Conservation (phyloP, 2,329 filamentous ascomycete species). For the Fusarium tricinctum region DNA sequence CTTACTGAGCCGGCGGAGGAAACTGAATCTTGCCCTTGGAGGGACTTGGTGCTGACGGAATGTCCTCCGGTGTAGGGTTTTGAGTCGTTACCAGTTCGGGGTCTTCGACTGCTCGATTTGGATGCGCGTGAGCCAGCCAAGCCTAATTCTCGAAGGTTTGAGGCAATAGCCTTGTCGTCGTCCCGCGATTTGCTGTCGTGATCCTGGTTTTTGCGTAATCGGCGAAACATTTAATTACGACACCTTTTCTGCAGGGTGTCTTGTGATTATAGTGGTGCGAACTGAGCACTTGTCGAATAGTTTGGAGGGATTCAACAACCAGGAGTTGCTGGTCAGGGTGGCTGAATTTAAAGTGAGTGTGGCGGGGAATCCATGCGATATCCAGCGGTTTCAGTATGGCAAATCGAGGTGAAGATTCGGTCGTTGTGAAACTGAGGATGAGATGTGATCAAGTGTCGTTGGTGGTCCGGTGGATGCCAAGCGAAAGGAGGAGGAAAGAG, state of each 20-base stretch:
- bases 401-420: slow-evolving; percentile 17
- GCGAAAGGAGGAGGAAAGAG: slow-evolving; percentile 27
- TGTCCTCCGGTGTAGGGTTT: slow-evolving; percentile 50
- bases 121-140: slow-evolving; percentile 47
- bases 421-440: slow-evolving; percentile 20
- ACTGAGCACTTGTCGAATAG: slow-evolving; percentile 6
- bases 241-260: slow-evolving; percentile 37
- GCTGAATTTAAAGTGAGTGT: slow-evolving; percentile 37
- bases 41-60: slow-evolving; percentile 49
- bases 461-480: slow-evolving; percentile 17
- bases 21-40: slow-evolving; percentile 50
- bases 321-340: slow-evolving; percentile 21
- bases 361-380: slow-evolving; percentile 40
- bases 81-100: slow-evolving; percentile 48
- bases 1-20: slow-evolving; percentile 54
- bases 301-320: slow-evolving; percentile 7
- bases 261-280: slow-evolving; percentile 13
- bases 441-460: slow-evolving; percentile 28
- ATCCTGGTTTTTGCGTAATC: slow-evolving; percentile 52
- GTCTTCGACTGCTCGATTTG: slow-evolving; percentile 44
- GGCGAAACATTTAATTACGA: slow-evolving; percentile 57
- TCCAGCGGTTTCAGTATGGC: slow-evolving; percentile 15
- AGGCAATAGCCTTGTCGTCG: slow-evolving; percentile 44
- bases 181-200: slow-evolving; percentile 43
- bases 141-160: slow-evolving; percentile 51